Evolutionary conservation across 352 stramenopile species (phyloP).

Genomic region (Globisporangium iwayamae): DNA sequence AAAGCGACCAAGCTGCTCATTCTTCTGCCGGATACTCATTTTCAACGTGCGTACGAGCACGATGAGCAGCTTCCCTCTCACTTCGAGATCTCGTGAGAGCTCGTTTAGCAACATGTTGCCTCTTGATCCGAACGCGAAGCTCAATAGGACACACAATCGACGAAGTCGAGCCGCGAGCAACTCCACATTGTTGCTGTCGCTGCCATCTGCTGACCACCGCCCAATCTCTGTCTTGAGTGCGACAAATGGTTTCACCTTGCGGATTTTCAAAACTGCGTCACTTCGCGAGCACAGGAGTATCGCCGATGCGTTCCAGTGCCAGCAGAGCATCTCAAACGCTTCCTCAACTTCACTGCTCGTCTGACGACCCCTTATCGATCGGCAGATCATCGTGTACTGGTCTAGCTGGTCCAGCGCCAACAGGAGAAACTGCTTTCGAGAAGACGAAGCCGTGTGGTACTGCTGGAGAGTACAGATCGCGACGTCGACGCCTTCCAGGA

Average conservation of each 20-base stretch:
- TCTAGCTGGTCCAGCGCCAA: slow-evolving; percentile 12
- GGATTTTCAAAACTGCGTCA: slow-evolving; percentile 21
- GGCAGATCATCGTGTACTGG: slow-evolving; percentile 16
- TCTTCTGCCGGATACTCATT: neutral
- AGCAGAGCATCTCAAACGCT: slow-evolving; percentile 36
- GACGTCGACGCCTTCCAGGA: neutral
- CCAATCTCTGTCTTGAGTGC: slow-evolving; percentile 14
- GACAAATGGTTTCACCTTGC: slow-evolving; percentile 20
- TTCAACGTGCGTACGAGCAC: slow-evolving; percentile 4
- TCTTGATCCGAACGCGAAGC: slow-evolving; percentile 13
- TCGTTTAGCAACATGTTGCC: slow-evolving; percentile 5
- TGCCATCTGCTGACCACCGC: neutral
- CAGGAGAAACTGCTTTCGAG: slow-evolving; percentile 7
- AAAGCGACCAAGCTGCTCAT: neutral
- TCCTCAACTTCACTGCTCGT: slow-evolving; percentile 1
- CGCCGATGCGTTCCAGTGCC: slow-evolving; percentile 55
- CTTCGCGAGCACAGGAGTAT: slow-evolving; percentile 51
- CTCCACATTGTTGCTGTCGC: neutral
- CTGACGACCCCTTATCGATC: neutral
- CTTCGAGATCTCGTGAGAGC: slow-evolving; percentile 19
- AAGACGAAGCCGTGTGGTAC: neutral
- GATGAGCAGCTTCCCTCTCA: slow-evolving; percentile 10
- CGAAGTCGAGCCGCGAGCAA: slow-evolving; percentile 29
- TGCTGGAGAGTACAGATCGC: slow-evolving; percentile 21
- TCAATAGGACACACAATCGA: slow-evolving; percentile 36